Base-by-base conservation (phyloP, 2,329 filamentous ascomycete species). In the Didymellaceae sp. region DNA sequence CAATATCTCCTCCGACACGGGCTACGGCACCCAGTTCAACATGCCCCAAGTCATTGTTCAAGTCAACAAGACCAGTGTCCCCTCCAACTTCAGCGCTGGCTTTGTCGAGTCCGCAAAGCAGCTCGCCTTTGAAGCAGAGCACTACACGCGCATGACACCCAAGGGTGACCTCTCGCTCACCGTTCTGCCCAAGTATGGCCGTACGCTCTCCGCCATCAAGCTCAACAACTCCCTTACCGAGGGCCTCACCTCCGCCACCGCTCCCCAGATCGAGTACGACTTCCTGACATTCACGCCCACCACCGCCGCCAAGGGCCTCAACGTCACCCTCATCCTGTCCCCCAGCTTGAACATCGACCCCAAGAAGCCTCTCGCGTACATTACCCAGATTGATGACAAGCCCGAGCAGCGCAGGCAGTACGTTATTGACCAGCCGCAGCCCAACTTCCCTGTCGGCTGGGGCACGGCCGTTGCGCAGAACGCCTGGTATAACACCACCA, bases 311-410 rank as follows among this genome's bases (percentile, higher is more conserved):
- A 74, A 71, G 21, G 57, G 63, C 2, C 61, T 72, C 10, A 73
- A 73, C 37, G 49, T 77, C 1, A 75, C 74, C 1, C 62, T 78
- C 17, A 74, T 75, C 25, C 72, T 79, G 16, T 73, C 72, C 1
- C 71, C 74, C 3, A 72, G 77, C 0, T 73, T 83, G 4, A 83
- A 84, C 58, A 76, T 78, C 5, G 76, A 82, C 46, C 80, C 81
- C 1, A 68, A 72, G 17, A 71, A 74, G 1, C 77, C 74, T 2
- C 78, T 85, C 63, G 73, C 73, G 5, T 84, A 81, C 54, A 77
- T 81, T 4, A 67, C 82, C 2, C 74, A 77, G 5, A 64, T 84
- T 13, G 77, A 82, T 37, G 72, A 76, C 18, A 59, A 62, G 26
- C 57, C 62, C 1, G 67, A 71, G 3, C 61, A 75, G 21, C 63